Percentiles rank a stretch among this genome's conserved stretches.
phyloP scores from a whole-genome alignment of 495 filamentous ascomycete species.

The Podospora conica region DNA sequence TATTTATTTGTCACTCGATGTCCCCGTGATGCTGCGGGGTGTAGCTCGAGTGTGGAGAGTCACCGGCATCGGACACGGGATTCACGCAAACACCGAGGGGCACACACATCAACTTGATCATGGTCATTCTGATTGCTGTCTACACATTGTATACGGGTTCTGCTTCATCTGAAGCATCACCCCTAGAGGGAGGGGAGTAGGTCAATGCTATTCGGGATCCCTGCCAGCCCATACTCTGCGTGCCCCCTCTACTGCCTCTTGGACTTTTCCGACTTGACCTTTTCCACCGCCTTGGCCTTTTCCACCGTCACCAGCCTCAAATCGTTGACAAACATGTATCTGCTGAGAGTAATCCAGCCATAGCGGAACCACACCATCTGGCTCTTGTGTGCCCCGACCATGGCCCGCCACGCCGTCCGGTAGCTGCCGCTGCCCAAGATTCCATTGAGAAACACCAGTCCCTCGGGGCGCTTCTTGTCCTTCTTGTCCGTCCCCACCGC shows the following conservation, averaged over 20 bases:
- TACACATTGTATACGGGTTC: neutral
- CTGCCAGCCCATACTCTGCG: neutral
- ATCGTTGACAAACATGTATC: conserved; percentile 97
- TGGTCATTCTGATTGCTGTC: neutral
- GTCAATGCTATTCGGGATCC: neutral
- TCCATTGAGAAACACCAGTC: conserved; percentile 65
- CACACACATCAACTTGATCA: neutral
- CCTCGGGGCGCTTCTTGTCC: conserved; percentile 40
- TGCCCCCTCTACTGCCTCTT: neutral
- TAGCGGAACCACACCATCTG: conserved; percentile 99
- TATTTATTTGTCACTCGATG: neutral
- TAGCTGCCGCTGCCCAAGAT: conserved; percentile 47
- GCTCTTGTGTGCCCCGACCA: conserved; percentile 81
- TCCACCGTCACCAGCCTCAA: conserved; percentile 68
- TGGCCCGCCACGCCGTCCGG: conserved; percentile 64
- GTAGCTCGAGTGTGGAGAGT: neutral
- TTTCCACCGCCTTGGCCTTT: conserved; percentile 20
- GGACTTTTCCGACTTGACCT: neutral
- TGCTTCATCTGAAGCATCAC: neutral
- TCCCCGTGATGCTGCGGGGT: no score
- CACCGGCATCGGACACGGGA: neutral
- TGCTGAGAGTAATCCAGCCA: conserved; percentile 84
- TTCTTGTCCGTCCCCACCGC: conserved; percentile 33
- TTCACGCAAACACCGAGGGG: neutral
- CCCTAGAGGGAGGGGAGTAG: neutral